Evolutionary conservation across 2,329 filamentous ascomycete genomes (phyloP).

Genomic region (Penicillium oxalicum): DNA sequence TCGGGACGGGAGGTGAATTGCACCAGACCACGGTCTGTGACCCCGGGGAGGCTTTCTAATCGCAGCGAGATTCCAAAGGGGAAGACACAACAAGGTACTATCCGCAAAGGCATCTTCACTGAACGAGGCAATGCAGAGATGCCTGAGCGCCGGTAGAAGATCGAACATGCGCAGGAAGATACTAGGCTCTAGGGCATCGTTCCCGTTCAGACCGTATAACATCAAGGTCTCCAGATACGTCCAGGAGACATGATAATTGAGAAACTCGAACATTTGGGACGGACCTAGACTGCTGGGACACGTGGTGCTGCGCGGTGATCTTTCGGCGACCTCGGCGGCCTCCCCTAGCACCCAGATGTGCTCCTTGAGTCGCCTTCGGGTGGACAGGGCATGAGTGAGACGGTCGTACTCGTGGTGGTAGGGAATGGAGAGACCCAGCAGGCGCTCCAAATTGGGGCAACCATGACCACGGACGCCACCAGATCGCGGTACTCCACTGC

Average conservation of each 20-base stretch:
- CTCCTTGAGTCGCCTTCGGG: conserved; percentile 48
- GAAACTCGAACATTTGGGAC: conserved; percentile 47
- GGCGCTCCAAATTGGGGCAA: conserved; percentile 53
- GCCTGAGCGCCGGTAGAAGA: conserved; percentile 47
- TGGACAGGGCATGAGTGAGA: conserved; percentile 51
- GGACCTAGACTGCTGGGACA: conserved; percentile 44
- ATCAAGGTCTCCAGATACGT: conserved; percentile 49
- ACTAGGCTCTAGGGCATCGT: conserved; percentile 48
- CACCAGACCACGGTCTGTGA: conserved; percentile 52
- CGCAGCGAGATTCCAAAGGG: conserved; percentile 49
- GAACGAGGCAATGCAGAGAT: conserved; percentile 52
- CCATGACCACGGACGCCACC: conserved; percentile 53
- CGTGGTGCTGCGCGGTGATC: conserved; percentile 32
- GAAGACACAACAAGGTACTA: conserved; percentile 49
- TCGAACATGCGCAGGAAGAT: conserved; percentile 50
- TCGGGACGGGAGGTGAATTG: conserved; percentile 46
- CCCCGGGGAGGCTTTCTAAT: conserved; percentile 50
- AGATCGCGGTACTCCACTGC: conserved; percentile 48
- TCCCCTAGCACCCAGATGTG: conserved; percentile 52
- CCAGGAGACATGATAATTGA: conserved; percentile 50
- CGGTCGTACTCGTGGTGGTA: conserved; percentile 51
- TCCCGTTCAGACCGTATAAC: conserved; percentile 43
- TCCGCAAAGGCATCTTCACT: conserved; percentile 51
- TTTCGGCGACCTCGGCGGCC: conserved; percentile 35
- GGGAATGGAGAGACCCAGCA: conserved; percentile 49